Base-by-base conservation (phyloP, 768 basidiomycete species). In the Tricholoma hemisulphureum region DNA sequence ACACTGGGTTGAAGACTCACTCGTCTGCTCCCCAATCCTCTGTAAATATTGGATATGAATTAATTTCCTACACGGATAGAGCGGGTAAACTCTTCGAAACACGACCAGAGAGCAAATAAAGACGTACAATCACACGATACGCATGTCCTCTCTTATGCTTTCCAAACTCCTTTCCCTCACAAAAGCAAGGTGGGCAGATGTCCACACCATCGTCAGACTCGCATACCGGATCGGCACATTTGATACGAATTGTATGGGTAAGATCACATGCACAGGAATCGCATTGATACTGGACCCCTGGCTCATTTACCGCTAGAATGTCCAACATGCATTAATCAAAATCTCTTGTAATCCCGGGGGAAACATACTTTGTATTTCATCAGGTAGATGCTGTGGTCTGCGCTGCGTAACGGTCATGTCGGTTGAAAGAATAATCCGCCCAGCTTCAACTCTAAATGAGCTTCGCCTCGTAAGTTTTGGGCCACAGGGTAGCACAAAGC, bases 11-110 rank as follows among this genome's bases (percentile, higher is more conserved):
- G 20, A 53, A 37, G 2, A 77, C 87, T 72, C 65, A 94, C 93
- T 99, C 96, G 71, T 98, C 96, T 8, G 95, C 96, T 35, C 95
- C 96, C 97, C 96, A 98, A 70, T 96, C 93, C 56, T 89, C 86
- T 7, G 87, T 82, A 66, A 97, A 96, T 66, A 99, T 97, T 2
- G 96, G 97, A 72, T 95, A 93, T 7, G 96, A 94, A 70, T 97
- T 93, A 66, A 95, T 83, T 76, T 97, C 95, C 95, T 95, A 69
- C 10, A 52, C 16, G 57, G 35, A 49, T 34, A 37, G 34, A 45
- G 14, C 35, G 32, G 20, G 23, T 35, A 11, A 29, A 10, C 18
- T 34, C n/a, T 28, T 23, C 13, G 31, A n/a, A n/a, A 3, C n/a
- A 49, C 4, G 8, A 9, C 26, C 8, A 54, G 35, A n/a, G 21